phyloP scores from a whole-genome alignment of 2,329 filamentous ascomycete species.

The Alternaria brassicae region DNA sequence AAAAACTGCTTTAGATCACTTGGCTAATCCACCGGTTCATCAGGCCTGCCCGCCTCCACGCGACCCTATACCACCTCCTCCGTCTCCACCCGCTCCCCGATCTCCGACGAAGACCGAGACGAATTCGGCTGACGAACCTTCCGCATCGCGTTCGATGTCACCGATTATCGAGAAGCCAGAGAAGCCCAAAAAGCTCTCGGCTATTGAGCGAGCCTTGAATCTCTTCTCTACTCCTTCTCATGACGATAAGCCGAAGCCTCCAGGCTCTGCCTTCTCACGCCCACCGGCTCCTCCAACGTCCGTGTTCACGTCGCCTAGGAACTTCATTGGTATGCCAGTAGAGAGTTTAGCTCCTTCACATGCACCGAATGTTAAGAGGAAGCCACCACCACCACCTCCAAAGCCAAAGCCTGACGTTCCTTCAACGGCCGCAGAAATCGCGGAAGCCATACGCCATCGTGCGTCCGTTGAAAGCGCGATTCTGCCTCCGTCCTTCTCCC shows the following conservation, averaged over 20 bases:
- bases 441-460: constrained; percentile 19
- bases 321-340: constrained; percentile 32
- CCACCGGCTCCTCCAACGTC: constrained; percentile 40
- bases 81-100: constrained; percentile 12
- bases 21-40: constrained; percentile 22
- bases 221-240: constrained; percentile 9
- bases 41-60: constrained; percentile 16
- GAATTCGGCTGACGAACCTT: constrained; percentile 24
- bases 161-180: constrained; percentile 26
- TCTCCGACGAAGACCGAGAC: constrained; percentile 19
- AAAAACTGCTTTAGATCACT: constrained; percentile 4
- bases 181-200: constrained; percentile 19
- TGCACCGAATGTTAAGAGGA: constrained; percentile 23
- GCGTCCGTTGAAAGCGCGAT: constrained; percentile 34
- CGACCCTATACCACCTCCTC: constrained; percentile 14
- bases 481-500: constrained; percentile 28
- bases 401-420: constrained; percentile 18
- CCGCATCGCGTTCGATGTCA: constrained; percentile 20
- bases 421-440: constrained; percentile 17
- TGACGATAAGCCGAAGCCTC: constrained; percentile 3
- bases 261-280: constrained; percentile 34
- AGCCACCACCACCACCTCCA: constrained; percentile 15
- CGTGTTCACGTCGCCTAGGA: constrained; percentile 32
- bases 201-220: constrained; percentile 27
- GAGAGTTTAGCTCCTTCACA: constrained; percentile 29